These are phyloP conservation scores for Trichosporon coremiiforme DNA, from an alignment of 1,284 basidiomycete species.

Conservation along the genomic window DNA sequence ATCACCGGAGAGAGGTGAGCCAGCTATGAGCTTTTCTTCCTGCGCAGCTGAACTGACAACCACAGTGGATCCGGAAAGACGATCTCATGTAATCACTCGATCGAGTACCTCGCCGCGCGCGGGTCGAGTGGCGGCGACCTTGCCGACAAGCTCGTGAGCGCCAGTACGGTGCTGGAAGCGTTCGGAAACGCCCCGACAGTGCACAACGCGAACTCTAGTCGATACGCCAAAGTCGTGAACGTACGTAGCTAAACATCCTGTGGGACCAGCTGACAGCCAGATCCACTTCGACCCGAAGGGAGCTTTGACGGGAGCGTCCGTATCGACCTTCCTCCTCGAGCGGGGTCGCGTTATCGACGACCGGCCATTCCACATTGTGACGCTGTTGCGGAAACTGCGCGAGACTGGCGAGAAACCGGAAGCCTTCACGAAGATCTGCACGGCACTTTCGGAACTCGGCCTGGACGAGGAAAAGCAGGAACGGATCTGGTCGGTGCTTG, in stretches of 20 bases:
- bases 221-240: conserved; percentile 34
- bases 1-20: conserved; percentile 34
- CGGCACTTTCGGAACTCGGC: conserved; percentile 24
- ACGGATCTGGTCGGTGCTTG: conserved; percentile 27
- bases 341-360: conserved; percentile 30
- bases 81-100: conserved; percentile 31
- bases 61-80: conserved; percentile 32
- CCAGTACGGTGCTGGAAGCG: conserved; percentile 30
- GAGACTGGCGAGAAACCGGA: conserved; percentile 22
- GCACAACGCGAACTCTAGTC: conserved; percentile 33
- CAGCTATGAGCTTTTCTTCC: too few species aligned
- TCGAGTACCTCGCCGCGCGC: conserved; percentile 31
- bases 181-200: conserved; percentile 33
- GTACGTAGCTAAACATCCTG: conserved; percentile 14
- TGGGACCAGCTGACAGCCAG: conserved; percentile 19
- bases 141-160: conserved; percentile 27
- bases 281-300: conserved; percentile 27
- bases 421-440: conserved; percentile 23
- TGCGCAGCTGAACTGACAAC: background rate
- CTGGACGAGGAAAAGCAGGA: conserved; percentile 25
- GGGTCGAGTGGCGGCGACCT: conserved; percentile 21
- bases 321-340: conserved; percentile 33
- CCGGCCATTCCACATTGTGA: conserved; percentile 32
- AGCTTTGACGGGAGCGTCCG: conserved; percentile 27
- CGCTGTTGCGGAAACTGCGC: conserved; percentile 24